phyloP scores from a whole-genome alignment of 2,329 filamentous ascomycete genomes.

The Aspergillus fumigatiaffinis region DNA sequence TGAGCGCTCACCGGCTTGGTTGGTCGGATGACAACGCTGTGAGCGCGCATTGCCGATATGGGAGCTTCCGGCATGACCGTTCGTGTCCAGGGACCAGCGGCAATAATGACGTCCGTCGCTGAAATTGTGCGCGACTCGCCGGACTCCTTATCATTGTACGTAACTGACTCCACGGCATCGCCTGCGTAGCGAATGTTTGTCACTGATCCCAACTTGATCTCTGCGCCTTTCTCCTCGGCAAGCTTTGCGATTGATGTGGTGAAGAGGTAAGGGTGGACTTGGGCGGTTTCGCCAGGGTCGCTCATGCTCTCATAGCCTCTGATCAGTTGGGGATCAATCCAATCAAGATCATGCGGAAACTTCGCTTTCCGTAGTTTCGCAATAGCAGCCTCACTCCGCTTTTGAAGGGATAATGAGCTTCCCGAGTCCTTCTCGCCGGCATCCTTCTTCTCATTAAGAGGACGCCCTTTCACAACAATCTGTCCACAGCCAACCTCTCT shows the following conservation, averaged over 20 bases:
- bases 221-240: constrained; percentile 64
- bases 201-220: constrained; percentile 66
- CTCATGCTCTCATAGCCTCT: constrained; percentile 79
- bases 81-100: constrained; percentile 61
- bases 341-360: constrained; percentile 76
- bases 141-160: constrained; percentile 54
- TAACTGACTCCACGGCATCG: constrained; percentile 58
- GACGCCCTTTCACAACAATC: constrained; percentile 50
- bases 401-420: constrained; percentile 52
- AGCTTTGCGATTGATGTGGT: constrained; percentile 78
- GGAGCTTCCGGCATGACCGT: constrained; percentile 52
- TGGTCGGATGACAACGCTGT: constrained; percentile 60
- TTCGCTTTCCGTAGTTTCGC: constrained; percentile 53
- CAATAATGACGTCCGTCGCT: constrained; percentile 58
- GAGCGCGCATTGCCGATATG: constrained; percentile 58
- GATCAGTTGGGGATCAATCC: constrained; percentile 68
- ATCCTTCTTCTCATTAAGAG: constrained; percentile 33
- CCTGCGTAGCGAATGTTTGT: constrained; percentile 59
- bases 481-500: constrained; percentile 71
- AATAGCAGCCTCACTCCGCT: constrained; percentile 51
- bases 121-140: constrained; percentile 47
- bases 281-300: constrained; percentile 73
- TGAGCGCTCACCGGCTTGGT: constrained; percentile 48
- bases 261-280: constrained; percentile 90
- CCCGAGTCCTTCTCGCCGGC: constrained; percentile 18